Conservation (phyloP, 164 flowering plant genomes). For the Vitis cinerea region DNA sequence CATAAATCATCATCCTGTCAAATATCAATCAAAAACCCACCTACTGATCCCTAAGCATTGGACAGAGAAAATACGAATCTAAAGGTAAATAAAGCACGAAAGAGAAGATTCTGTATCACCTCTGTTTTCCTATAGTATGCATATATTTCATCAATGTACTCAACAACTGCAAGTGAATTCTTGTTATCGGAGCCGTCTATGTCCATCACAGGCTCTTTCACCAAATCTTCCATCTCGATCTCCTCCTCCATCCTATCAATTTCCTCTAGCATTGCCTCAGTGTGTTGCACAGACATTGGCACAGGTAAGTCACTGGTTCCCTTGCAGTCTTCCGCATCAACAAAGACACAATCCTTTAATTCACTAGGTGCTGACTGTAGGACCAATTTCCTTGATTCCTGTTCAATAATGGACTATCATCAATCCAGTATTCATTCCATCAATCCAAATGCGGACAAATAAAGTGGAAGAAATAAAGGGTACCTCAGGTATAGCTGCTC, state of each 20-base stretch:
- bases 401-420: background rate
- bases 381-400: slow-evolving; percentile 37
- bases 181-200: slow-evolving; percentile 65
- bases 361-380: slow-evolving; percentile 18
- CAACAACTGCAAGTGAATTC: slow-evolving; percentile 77
- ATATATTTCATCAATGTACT: slow-evolving; percentile 77
- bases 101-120: slow-evolving; percentile 25
- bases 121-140: slow-evolving; percentile 57
- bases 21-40: too few species aligned
- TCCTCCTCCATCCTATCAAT: slow-evolving; percentile 77
- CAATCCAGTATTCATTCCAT: background rate
- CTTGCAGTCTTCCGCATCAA: slow-evolving; percentile 50
- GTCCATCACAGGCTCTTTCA: slow-evolving; percentile 46
- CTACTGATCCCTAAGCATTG: too few species aligned
- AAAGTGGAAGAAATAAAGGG: background rate
- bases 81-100: too few species aligned
- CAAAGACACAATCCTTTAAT: slow-evolving; percentile 35
- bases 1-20: too few species aligned
- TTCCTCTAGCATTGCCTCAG: slow-evolving; percentile 75
- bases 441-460: background rate
- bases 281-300: slow-evolving; percentile 69
- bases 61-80: too few species aligned
- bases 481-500: slow-evolving; percentile 28
- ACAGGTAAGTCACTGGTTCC: slow-evolving; percentile 27
- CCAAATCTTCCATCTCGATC: slow-evolving; percentile 79